Percentiles rank a stretch among this genome's conserved stretches.
These are phyloP conservation scores for Cutaneotrichosporon sp. DNA, from an alignment of 1,284 basidiomycete genomes.

Conservation along the genomic window DNA sequence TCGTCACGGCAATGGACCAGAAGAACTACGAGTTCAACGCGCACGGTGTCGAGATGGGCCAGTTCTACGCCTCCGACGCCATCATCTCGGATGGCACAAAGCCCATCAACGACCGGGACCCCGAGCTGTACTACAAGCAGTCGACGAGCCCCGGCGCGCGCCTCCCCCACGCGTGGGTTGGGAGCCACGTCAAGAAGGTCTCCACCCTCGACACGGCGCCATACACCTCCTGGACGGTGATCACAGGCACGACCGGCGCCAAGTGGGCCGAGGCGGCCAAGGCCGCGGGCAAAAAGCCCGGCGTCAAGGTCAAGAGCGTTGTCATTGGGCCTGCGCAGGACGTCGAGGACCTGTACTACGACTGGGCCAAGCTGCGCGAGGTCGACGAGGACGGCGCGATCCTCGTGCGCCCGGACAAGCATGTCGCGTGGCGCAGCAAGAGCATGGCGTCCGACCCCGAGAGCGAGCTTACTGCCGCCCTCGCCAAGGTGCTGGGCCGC, in stretches of 20 bases:
- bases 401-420: constrained; percentile 25
- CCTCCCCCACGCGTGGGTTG: constrained; percentile 22
- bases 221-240: constrained; percentile 17
- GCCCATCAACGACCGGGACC: constrained; percentile 15
- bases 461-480: constrained; percentile 9
- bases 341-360: constrained; percentile 24
- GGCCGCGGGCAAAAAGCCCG: not conserved
- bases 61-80: constrained; percentile 19
- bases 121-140: constrained; percentile 19
- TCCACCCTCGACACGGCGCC: constrained; percentile 18
- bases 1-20: constrained; percentile 19
- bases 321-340: constrained; percentile 18
- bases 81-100: constrained; percentile 16
- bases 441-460: constrained; percentile 10
- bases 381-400: constrained; percentile 22
- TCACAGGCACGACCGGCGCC: constrained; percentile 18
- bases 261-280: constrained; percentile 13
- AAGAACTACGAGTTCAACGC: constrained; percentile 28
- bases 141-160: constrained; percentile 19
- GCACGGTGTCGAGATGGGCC: constrained; percentile 25
- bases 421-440: constrained; percentile 21
- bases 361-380: constrained; percentile 24
- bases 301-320: constrained; percentile 13
- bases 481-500: constrained; percentile 13
- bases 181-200: constrained; percentile 8